Percentiles rank a stretch among this genome's conserved stretches.
Conservation (phyloP, 805 yeast species). For the Tetrapisispora pingtungensis region DNA sequence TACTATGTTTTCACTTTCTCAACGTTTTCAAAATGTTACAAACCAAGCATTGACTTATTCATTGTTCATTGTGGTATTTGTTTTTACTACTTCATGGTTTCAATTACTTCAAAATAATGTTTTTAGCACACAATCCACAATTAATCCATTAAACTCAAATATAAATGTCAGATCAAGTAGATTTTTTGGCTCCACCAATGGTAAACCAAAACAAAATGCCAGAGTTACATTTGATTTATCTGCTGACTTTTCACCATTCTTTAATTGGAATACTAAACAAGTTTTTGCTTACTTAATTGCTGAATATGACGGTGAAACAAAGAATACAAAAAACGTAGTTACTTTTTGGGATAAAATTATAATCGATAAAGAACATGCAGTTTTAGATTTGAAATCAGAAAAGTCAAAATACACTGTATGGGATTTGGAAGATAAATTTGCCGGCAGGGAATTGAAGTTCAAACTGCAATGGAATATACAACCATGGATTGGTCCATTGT, state of each 20-base stretch:
- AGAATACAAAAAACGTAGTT: slow-evolving; percentile 47
- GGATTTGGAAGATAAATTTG: slow-evolving; percentile 57
- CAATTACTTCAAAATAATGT: slow-evolving; percentile 41
- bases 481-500: slow-evolving; percentile 76
- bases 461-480: slow-evolving; percentile 85
- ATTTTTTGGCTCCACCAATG: slow-evolving; percentile 55
- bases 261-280: slow-evolving; percentile 96
- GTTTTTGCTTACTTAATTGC: slow-evolving; percentile 87
- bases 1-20: slow-evolving; percentile 34
- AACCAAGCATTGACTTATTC: slow-evolving; percentile 47
- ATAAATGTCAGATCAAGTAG: slow-evolving; percentile 45
- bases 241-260: slow-evolving; percentile 64
- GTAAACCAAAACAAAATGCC: slow-evolving; percentile 68
- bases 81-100: slow-evolving; percentile 38
- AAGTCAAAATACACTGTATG: slow-evolving; percentile 77
- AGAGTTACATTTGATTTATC: slow-evolving; percentile 62
- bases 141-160: slow-evolving; percentile 30
- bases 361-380: slow-evolving; percentile 46
- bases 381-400: slow-evolving; percentile 39
- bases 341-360: slow-evolving; percentile 90
- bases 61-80: slow-evolving; percentile 36
- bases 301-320: slow-evolving; percentile 48
- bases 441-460: slow-evolving; percentile 55
- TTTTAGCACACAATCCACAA: slow-evolving; percentile 32
- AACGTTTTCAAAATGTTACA: slow-evolving; percentile 40